These are phyloP conservation scores for Solanum megistacrolobum DNA, from an alignment of 257 asterid genomes.

Conservation along the genomic window DNA sequence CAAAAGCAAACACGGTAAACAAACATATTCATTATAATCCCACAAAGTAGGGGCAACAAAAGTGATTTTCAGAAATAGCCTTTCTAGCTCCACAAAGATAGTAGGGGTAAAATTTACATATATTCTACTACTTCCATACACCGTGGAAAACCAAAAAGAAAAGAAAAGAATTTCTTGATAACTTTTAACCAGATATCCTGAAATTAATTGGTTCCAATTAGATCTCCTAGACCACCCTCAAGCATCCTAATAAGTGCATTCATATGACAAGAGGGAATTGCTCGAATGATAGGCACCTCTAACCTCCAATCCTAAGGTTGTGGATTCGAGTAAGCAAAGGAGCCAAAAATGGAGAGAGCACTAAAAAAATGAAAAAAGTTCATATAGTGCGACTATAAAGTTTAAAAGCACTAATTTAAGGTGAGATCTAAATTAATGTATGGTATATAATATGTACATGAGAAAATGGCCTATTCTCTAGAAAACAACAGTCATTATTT, in stretches of 20 bases:
- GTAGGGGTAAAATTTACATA: no score
- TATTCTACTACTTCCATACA: not conserved
- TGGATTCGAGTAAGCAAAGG: not conserved
- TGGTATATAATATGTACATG: conserved; percentile 59
- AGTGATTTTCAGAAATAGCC: not conserved
- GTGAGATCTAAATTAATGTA: conserved; percentile 34
- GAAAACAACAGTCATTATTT: conserved; percentile 20
- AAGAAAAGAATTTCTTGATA: not conserved
- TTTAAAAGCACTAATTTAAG: not conserved
- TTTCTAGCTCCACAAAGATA: no score
- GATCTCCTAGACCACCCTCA: not conserved
- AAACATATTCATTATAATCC: not conserved
- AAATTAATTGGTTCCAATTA: not conserved
- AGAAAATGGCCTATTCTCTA: conserved; percentile 35
- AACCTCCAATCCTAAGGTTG: not conserved
- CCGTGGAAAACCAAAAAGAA: not conserved
- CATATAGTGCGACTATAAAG: not conserved
- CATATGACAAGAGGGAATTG: not conserved
- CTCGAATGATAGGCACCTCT: not conserved
- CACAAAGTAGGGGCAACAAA: not conserved
- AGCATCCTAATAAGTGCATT: not conserved
- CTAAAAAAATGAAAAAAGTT: not conserved
- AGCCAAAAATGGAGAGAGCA: not conserved
- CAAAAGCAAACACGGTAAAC: not conserved
- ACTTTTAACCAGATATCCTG: not conserved